Evolutionary conservation across 768 basidiomycete species (phyloP).

Genomic region (Rhizopogon vesiculosus): DNA sequence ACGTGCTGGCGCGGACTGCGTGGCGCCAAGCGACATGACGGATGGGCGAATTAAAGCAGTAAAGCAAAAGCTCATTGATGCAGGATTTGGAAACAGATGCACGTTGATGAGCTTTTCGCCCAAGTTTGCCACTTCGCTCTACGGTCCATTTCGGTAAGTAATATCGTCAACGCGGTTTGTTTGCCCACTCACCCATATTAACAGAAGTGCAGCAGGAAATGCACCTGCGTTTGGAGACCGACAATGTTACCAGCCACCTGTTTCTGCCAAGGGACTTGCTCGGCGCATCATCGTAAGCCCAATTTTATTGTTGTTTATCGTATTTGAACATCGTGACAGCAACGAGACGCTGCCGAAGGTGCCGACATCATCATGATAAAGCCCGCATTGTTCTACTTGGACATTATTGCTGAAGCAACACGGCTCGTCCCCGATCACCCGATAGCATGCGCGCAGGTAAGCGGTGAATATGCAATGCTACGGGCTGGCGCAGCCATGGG

Average conservation of each 20-base stretch:
- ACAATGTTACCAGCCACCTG: conserved; percentile 97
- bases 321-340: conserved; percentile 36
- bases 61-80: conserved; percentile 68
- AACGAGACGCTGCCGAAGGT: conserved; percentile 84
- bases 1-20: conserved; percentile 92
- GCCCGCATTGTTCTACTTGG: conserved; percentile 91
- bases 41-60: conserved; percentile 90
- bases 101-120: conserved; percentile 96
- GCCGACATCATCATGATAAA: conserved; percentile 99
- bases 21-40: conserved; percentile 99
- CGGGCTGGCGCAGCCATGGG: conserved; percentile 89
- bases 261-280: conserved; percentile 82
- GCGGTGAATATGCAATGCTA: conserved; percentile 96
- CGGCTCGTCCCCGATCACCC: conserved; percentile 55
- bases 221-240: conserved; percentile 91
- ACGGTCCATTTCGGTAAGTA: conserved; percentile 66
- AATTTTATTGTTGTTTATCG: neutral
- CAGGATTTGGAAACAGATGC: conserved; percentile 81
- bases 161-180: too few species aligned
- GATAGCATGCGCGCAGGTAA: conserved; percentile 93
- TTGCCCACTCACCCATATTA: conserved; percentile 81
- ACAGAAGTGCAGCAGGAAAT: conserved; percentile 96
- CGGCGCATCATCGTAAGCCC: conserved; percentile 82
- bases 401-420: conserved; percentile 88
- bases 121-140: conserved; percentile 65